Evolutionary conservation across 176 grass and related monocot genomes (phyloP).

Genomic region (Eragrostis nindensis): DNA sequence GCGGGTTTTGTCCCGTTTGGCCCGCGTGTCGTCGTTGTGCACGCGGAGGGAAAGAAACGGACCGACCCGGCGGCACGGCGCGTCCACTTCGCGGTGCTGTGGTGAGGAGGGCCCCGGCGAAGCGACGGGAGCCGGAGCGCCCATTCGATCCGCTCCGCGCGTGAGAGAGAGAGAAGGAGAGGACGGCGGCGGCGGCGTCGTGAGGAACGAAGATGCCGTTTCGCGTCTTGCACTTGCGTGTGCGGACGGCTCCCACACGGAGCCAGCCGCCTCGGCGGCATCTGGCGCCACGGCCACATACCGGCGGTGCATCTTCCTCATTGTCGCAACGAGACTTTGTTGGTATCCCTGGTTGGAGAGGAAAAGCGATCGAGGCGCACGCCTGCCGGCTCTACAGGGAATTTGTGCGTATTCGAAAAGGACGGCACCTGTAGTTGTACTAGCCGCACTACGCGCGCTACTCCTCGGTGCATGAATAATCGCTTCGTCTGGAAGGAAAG

Average conservation of each 20-base stretch:
- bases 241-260: not conserved
- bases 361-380: not conserved
- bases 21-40: not conserved
- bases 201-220: not conserved
- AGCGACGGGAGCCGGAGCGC: not conserved
- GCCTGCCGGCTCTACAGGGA: not conserved
- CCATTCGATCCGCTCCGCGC: not conserved
- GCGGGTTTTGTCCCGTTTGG: not conserved
- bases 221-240: not conserved
- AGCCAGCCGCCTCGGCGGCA: not conserved
- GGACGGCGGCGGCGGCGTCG: not conserved
- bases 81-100: not conserved
- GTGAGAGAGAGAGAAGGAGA: too few relatives aligned
- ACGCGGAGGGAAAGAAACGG: not conserved
- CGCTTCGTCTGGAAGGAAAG: too few relatives aligned
- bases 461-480: too few relatives aligned
- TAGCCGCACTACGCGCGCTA: too few relatives aligned
- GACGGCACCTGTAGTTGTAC: not conserved
- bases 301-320: not conserved
- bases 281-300: not conserved
- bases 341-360: not conserved
- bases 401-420: not conserved
- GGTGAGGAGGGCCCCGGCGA: not conserved
- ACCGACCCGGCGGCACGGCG: not conserved
- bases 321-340: not conserved